A percentile compares a stretch with the other conserved stretches of the same genome.
These are phyloP conservation scores for Rhizoclosmatium globosum DNA, from an alignment of 192 early-diverging fungal genomes.

Conservation along the genomic window DNA sequence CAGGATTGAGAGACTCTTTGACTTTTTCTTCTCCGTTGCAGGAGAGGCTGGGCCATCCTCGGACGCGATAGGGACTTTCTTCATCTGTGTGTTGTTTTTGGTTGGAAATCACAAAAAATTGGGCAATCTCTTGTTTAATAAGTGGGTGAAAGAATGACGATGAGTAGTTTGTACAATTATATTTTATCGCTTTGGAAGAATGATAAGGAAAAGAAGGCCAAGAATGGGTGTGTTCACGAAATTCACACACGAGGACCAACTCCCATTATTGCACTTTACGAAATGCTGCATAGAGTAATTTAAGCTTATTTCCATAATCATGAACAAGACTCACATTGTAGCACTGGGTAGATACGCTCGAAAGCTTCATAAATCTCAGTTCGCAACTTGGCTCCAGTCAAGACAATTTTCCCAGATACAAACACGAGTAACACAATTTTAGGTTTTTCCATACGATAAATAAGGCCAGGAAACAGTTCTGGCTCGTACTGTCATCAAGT, in stretches of 20 bases:
- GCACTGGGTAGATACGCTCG: slow-evolving; percentile 96
- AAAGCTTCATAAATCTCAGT: slow-evolving; percentile 97
- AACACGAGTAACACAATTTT: slow-evolving; percentile 99
- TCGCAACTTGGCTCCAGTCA: slow-evolving; percentile 94
- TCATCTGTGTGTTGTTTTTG: background rate
- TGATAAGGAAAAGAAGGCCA: too few relatives aligned
- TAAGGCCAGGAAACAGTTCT: slow-evolving; percentile 98
- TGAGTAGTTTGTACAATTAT: too few relatives aligned
- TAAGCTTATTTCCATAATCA: slow-evolving; percentile 1
- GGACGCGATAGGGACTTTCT: background rate
- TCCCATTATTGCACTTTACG: slow-evolving; percentile 6
- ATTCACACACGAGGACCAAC: too few relatives aligned
- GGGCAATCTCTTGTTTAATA: too few relatives aligned
- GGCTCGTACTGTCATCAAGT: slow-evolving; percentile 84
- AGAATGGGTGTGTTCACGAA: too few relatives aligned
- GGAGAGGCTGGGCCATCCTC: background rate
- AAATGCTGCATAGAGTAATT: background rate
- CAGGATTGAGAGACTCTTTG: background rate
- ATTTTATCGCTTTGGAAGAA: too few relatives aligned
- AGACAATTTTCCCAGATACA: slow-evolving; percentile 98
- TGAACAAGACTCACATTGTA: slow-evolving; percentile 53
- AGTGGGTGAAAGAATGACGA: too few relatives aligned
- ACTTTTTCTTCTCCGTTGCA: background rate
- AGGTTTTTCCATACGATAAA: slow-evolving; percentile 98
- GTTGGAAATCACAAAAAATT: too few relatives aligned